Base-by-base conservation (phyloP, 805 yeast genomes). In the Ogataea pilisensis region DNA sequence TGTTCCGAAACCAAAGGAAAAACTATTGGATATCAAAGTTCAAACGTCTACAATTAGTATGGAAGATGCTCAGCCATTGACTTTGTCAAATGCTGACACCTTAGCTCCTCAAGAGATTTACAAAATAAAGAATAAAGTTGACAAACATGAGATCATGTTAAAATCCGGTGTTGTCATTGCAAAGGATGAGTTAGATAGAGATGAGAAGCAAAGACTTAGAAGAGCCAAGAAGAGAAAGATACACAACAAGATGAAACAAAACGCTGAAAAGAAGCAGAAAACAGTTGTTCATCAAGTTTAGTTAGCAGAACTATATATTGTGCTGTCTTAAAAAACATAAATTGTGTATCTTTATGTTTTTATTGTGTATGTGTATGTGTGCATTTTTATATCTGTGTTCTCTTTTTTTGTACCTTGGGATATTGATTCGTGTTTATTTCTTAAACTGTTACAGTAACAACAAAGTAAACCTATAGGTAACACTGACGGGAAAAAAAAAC, bases 51-150 rank as follows among this genome's bases (percentile, higher is more conserved):
- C 95, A 2, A 82, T 93, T 37, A 58, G 82, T 2, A 86, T 91
- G 95, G 99, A 91, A 65, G 98, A 93, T 57, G 93, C 96, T 1
- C 97, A 89, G 66, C 99, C 99, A 37, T 71, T 87, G 43, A 81
- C 89, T 28, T 72, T 85, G 66, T 78, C 93, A 2, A 68, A 76
- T 26, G 86, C 82, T 18, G 69, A 82, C 12, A 76, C 85, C 36
- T 72, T 93, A 54, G 99, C 99, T 2, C 99, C 99, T 30, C 99
- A 91, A 67, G 99, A 91, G 65, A 72, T 93, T 8, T 93, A 82
- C 64, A 77, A 72, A 58, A 60, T 70, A 7, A 61, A 68, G 64
- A 46, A 73, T 49, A 56, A 62, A 34, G 57, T 60, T 4, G 63
- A 70, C 12, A 68, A 67, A 35, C 73, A 76, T 54, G 90, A 85